Conservation (phyloP, 495 filamentous ascomycete genomes). For the Cercophora sp. region DNA sequence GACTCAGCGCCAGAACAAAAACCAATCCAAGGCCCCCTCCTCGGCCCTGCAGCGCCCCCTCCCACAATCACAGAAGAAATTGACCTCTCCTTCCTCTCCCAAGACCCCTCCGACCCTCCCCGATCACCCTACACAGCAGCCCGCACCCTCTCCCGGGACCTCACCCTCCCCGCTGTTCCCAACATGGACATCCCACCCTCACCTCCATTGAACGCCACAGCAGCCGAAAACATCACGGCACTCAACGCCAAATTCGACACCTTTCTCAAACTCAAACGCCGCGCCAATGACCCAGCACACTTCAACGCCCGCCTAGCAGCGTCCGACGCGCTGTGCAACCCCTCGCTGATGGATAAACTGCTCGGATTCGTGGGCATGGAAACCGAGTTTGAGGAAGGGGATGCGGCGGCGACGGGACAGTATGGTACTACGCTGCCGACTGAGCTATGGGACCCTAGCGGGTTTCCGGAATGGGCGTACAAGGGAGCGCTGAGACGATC, state of each 20-base stretch:
- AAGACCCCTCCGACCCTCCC: constrained; percentile 31
- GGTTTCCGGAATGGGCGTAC: constrained; percentile 68
- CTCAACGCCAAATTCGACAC: constrained; percentile 72
- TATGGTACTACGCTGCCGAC: constrained; percentile 68
- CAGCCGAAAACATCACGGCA: constrained; percentile 44
- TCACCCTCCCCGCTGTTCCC: constrained; percentile 79
- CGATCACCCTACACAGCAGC: constrained; percentile 66
- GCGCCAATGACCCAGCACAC: constrained; percentile 66
- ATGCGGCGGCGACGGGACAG: constrained; percentile 41
- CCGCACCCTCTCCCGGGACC: constrained; percentile 64
- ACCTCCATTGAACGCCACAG: constrained; percentile 76
- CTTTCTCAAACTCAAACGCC: constrained; percentile 74
- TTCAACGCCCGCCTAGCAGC: constrained; percentile 80
- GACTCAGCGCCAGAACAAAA: not conserved
- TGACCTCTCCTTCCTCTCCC: constrained; percentile 24
- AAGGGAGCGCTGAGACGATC: constrained; percentile 64
- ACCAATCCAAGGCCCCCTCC: constrained; percentile 28
- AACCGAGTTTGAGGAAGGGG: constrained; percentile 31
- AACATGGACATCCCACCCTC: constrained; percentile 81
- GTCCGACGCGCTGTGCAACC: constrained; percentile 73
- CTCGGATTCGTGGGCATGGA: constrained; percentile 75
- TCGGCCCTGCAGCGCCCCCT: constrained; percentile 20
- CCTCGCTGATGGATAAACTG: constrained; percentile 72
- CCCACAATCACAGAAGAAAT: constrained; percentile 6
- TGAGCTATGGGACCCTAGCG: constrained; percentile 63